A percentile compares a stretch with the other conserved stretches of the same genome.
Conservation (phyloP, 2,329 filamentous ascomycete species). For the Cordyceps pruinosa region DNA sequence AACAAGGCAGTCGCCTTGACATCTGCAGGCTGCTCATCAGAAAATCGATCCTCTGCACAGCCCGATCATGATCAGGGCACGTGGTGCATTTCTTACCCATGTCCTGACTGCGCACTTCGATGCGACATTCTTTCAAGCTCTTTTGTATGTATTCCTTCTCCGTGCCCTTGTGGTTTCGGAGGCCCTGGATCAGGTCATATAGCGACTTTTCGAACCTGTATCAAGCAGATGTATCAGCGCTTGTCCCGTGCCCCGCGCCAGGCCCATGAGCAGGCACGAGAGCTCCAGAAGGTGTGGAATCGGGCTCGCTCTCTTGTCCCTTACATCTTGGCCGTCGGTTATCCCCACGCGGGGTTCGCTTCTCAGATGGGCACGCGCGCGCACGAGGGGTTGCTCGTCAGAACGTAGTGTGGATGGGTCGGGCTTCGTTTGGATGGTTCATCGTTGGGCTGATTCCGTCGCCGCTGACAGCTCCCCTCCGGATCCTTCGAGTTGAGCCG, state of each 20-base stretch:
- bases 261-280: not conserved
- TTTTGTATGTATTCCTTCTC: slow-evolving; percentile 94
- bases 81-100: slow-evolving; percentile 56
- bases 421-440: not conserved
- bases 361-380: not conserved
- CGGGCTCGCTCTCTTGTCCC: not conserved
- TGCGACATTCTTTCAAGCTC: slow-evolving; percentile 88
- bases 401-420: not conserved
- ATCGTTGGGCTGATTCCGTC: slow-evolving; percentile 1
- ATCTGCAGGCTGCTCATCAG: slow-evolving; percentile 44
- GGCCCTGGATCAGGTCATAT: slow-evolving; percentile 94
- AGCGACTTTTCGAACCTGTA: slow-evolving; percentile 97
- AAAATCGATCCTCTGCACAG: not conserved
- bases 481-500: not conserved
- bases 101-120: slow-evolving; percentile 86
- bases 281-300: not conserved
- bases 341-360: not conserved
- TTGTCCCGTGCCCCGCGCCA: not conserved
- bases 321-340: slow-evolving; percentile 4
- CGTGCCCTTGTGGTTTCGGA: slow-evolving; percentile 90
- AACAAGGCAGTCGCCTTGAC: slow-evolving; percentile 92
- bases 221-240: not conserved
- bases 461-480: not conserved
- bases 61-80: not conserved
- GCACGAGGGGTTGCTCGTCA: not conserved